Evolutionary conservation across 176 grass and related monocot genomes (phyloP).

Genomic region (Rhynchospora breviuscula): DNA sequence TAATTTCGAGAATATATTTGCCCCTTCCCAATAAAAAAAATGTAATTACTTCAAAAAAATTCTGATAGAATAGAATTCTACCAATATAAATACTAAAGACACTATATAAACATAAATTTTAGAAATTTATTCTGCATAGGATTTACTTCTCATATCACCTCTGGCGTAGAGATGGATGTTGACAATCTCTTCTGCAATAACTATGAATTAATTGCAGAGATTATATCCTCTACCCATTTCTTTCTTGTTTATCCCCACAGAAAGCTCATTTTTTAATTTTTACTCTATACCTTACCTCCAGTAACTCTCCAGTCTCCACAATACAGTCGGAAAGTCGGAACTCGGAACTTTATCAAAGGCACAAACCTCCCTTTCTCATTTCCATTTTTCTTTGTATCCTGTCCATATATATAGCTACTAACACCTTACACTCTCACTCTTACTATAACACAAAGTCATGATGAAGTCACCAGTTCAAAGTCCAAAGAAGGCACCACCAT

Average conservation of each 20-base stretch:
- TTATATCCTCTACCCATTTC: neutral
- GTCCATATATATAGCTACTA: neutral
- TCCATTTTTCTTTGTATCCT: neutral
- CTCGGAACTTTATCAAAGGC: neutral
- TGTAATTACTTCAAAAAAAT: too few relatives aligned
- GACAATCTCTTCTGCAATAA: neutral
- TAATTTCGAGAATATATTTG: too few relatives aligned
- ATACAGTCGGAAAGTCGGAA: too few relatives aligned
- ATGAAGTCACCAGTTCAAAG: conserved; percentile 54
- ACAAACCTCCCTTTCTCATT: neutral
- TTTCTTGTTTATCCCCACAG: neutral
- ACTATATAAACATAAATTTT: neutral
- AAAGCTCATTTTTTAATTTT: neutral
- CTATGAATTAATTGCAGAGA: neutral
- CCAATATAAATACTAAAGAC: too few relatives aligned
- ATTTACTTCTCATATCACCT: neutral
- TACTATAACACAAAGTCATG: conserved; percentile 28
- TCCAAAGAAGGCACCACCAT: conserved; percentile 31
- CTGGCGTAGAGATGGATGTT: neutral
- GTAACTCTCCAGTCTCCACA: neutral
- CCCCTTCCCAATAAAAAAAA: too few relatives aligned
- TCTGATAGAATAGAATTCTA: too few relatives aligned
- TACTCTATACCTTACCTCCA: too few relatives aligned
- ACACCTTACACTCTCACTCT: neutral
- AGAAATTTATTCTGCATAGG: neutral